These are phyloP conservation scores for Fusarium udum DNA, from an alignment of 2,329 filamentous ascomycete species.

Conservation along the genomic window DNA sequence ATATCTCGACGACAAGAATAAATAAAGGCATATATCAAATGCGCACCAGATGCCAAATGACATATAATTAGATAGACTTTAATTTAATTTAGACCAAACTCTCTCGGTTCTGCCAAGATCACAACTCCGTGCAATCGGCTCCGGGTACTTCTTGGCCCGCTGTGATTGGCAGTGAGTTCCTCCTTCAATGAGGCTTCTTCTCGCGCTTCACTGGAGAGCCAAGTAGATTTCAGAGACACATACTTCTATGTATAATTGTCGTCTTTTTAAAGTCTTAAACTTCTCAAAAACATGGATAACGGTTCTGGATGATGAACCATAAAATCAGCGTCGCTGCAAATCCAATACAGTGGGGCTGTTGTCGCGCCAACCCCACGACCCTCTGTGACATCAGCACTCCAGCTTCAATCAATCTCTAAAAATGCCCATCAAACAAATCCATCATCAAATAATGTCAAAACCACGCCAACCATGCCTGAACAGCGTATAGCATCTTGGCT, in stretches of 20 bases:
- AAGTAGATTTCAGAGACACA: fast-evolving
- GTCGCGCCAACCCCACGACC: background rate
- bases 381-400: slow-evolving; percentile 3
- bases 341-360: background rate
- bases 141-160: background rate
- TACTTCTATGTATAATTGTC: fast-evolving
- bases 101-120: background rate
- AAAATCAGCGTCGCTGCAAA: too few species aligned
- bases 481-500: slow-evolving; percentile 1
- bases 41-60: too few species aligned
- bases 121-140: background rate
- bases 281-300: background rate
- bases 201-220: fast-evolving
- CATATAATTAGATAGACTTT: background rate
- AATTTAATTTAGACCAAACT: background rate
- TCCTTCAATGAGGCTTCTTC: fast-evolving
- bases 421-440: background rate
- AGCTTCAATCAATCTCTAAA: background rate
- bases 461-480: background rate
- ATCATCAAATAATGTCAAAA: background rate
- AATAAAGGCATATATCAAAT: background rate
- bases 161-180: background rate
- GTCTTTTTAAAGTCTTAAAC: background rate
- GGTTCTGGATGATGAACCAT: background rate
- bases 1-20: too few species aligned